These are phyloP conservation scores for Yarrowia osloensis DNA, from an alignment of 805 yeast genomes.

Conservation along the genomic window DNA sequence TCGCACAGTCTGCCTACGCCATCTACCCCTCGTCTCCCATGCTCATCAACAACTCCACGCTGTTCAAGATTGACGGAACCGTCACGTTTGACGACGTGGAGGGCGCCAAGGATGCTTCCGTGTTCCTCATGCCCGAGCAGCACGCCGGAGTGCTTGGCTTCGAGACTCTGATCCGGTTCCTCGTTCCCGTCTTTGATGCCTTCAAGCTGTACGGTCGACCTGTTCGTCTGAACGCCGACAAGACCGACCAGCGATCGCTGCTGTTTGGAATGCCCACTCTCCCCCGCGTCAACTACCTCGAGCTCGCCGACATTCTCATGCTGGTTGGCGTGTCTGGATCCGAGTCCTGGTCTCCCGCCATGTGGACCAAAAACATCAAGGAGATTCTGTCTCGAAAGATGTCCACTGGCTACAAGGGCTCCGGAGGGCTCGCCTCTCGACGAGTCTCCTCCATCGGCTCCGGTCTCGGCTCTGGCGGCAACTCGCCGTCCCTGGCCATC, in stretches of 20 bases:
- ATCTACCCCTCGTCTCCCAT: conserved; percentile 86
- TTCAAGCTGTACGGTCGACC: conserved; percentile 85
- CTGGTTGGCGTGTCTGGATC: conserved; percentile 46
- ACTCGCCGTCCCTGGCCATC: conserved; percentile 14
- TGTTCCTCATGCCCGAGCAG: conserved; percentile 79
- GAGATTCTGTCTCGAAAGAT: conserved; percentile 57
- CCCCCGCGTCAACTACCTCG: conserved; percentile 73
- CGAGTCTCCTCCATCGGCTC: conserved; percentile 14
- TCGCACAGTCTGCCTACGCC: conserved; percentile 76
- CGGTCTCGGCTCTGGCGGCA: not conserved
- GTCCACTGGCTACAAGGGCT: conserved; percentile 49
- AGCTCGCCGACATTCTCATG: conserved; percentile 58
- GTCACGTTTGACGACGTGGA: conserved; percentile 47
- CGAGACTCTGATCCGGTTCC: conserved; percentile 80
- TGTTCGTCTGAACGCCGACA: conserved; percentile 69
- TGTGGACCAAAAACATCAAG: conserved; percentile 62
- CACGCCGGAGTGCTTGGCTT: conserved; percentile 82
- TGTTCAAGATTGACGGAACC: conserved; percentile 84
- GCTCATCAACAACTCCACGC: conserved; percentile 81
- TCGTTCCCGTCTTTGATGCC: conserved; percentile 73
- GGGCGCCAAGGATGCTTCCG: conserved; percentile 57
- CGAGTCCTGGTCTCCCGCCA: conserved; percentile 55
- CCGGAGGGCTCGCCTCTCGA: conserved; percentile 39
- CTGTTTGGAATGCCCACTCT: conserved; percentile 81
- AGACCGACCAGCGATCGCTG: conserved; percentile 62